Evolutionary conservation across 139 green algal genomes (phyloP).

Genomic region (Tetradesmus lagerheimii): DNA sequence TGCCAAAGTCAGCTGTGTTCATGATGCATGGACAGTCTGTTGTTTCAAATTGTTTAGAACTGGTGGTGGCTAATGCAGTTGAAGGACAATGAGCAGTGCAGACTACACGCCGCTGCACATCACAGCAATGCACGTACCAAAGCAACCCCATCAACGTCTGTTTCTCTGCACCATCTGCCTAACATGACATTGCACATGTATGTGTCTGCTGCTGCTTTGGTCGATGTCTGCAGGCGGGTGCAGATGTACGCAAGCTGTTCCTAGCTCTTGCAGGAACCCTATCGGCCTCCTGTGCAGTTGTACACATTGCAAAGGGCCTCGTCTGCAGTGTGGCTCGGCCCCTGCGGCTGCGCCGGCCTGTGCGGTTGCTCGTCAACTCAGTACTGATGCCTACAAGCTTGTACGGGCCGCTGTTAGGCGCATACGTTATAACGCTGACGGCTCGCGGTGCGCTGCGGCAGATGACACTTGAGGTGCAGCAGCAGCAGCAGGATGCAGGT

Average conservation of each 20-base stretch:
- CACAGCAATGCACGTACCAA: too few species aligned
- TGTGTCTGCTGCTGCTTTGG: background rate
- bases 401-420: slow-evolving; percentile 14
- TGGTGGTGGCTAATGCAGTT: too few species aligned
- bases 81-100: too few species aligned
- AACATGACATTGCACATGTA: too few species aligned
- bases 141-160: too few species aligned
- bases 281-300: background rate
- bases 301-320: background rate
- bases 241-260: slow-evolving; percentile 27
- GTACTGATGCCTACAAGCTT: slow-evolving; percentile 28
- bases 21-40: too few species aligned
- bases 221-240: background rate
- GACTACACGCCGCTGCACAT: too few species aligned
- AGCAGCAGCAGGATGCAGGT: background rate
- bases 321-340: background rate
- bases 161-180: too few species aligned
- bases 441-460: background rate
- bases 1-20: too few species aligned
- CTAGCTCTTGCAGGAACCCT: background rate
- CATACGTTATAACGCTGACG: background rate
- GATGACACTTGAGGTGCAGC: background rate
- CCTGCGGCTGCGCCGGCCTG: background rate
- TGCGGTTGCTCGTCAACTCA: background rate
- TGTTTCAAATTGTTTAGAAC: too few species aligned